A percentile compares a stretch with the other conserved stretches of the same genome.
These are phyloP conservation scores for Tricharina praecox DNA, from an alignment of 495 filamentous ascomycete species.

Conservation along the genomic window DNA sequence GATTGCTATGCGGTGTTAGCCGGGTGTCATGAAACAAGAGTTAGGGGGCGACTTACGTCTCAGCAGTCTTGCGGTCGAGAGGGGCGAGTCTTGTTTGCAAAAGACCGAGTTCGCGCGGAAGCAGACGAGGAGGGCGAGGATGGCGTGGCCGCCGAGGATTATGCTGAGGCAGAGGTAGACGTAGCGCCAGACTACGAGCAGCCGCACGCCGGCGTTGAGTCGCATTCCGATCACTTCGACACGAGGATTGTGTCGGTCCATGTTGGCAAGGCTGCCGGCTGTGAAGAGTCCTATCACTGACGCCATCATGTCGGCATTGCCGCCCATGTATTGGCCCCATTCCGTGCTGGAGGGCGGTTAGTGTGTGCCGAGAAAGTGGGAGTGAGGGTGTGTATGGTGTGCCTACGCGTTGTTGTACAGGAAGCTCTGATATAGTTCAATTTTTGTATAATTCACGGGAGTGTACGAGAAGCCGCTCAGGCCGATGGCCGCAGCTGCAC, in stretches of 20 bases:
- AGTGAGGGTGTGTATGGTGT: background rate
- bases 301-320: background rate
- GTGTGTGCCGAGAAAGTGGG: too few relatives aligned
- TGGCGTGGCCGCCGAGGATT: slow-evolving; percentile 15
- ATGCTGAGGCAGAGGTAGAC: background rate
- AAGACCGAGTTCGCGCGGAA: slow-evolving; percentile 17
- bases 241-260: background rate
- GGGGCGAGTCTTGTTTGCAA: slow-evolving; percentile 25
- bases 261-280: slow-evolving; percentile 6
- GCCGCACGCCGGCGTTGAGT: background rate
- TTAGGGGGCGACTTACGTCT: slow-evolving; percentile 12
- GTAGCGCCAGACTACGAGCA: background rate
- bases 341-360: background rate
- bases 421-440: slow-evolving; percentile 17
- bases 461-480: slow-evolving; percentile 12
- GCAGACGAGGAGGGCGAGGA: slow-evolving; percentile 17
- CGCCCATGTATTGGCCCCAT: background rate
- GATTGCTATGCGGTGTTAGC: slow-evolving; percentile 11
- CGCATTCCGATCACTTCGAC: background rate
- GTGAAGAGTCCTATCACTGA: slow-evolving; percentile 10
- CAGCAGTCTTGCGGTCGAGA: slow-evolving; percentile 21
- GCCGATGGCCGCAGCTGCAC: slow-evolving; percentile 17
- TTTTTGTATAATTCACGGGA: too few relatives aligned
- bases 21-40: background rate
- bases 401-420: slow-evolving; percentile 1